Percentiles rank a stretch among this genome's conserved stretches.
These are phyloP conservation scores for Fusarium dlaminii DNA, from an alignment of 2,329 filamentous ascomycete species.

Conservation along the genomic window DNA sequence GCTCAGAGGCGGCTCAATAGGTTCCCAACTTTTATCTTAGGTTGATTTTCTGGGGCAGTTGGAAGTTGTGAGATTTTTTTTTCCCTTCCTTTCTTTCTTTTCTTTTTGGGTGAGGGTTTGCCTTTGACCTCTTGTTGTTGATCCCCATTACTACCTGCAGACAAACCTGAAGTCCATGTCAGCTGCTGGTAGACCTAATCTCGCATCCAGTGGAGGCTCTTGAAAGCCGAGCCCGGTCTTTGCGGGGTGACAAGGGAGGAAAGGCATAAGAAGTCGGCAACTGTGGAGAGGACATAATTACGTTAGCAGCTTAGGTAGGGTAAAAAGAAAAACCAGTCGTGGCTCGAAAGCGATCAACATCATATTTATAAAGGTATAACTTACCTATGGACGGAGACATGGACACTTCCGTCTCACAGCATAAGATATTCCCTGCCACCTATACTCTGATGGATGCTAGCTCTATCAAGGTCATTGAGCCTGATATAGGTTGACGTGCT, in stretches of 20 bases:
- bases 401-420: neutral
- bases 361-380: neutral
- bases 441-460: neutral
- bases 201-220: neutral
- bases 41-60: neutral
- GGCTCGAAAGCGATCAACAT: neutral
- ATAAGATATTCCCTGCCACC: neutral
- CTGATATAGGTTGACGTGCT: neutral
- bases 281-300: constrained; percentile 5
- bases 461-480: neutral
- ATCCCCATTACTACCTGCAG: neutral
- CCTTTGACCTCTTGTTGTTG: neutral
- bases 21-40: neutral
- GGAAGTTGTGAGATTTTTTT: neutral
- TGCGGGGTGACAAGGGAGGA: constrained; percentile 20
- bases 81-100: too few species aligned
- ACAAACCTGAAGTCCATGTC: neutral
- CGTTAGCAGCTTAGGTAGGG: neutral
- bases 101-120: neutral
- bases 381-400: neutral
- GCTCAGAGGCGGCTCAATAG: constrained; percentile 22
- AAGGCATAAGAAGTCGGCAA: neutral
- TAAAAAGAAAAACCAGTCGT: neutral
- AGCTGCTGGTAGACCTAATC: neutral
- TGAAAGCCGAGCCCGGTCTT: neutral